Evolutionary conservation across 108 stramenopile species (phyloP).

Genomic region (Nitzschia inconspicua): DNA sequence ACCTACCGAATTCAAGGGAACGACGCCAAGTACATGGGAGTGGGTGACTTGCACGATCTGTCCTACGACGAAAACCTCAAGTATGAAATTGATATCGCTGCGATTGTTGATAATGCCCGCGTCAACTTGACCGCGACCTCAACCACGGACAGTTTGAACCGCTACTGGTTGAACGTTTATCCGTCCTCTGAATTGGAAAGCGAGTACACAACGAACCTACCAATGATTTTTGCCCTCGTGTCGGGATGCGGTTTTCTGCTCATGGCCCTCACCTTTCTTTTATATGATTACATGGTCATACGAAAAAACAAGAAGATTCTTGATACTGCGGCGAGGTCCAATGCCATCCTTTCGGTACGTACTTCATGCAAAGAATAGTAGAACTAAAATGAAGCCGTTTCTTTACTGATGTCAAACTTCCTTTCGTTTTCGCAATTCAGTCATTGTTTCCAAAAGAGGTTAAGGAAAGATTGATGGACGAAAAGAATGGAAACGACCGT

Average conservation of each 20-base stretch:
- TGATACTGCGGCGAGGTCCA: not conserved
- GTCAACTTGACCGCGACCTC: not conserved
- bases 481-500: not conserved
- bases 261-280: not conserved
- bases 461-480: not conserved
- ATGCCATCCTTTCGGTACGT: constrained; percentile 3
- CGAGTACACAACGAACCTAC: not conserved
- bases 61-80: constrained; percentile 25
- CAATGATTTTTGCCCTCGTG: not conserved
- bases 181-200: not conserved
- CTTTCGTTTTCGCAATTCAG: too few species aligned
- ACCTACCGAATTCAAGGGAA: constrained; percentile 41
- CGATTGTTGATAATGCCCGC: not conserved
- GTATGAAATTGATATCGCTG: not conserved
- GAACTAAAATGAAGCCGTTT: too few species aligned
- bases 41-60: constrained; percentile 52
- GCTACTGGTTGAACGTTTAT: constrained; percentile 4
- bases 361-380: not conserved
- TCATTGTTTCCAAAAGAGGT: constrained; percentile 8
- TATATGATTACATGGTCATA: constrained; percentile 11
- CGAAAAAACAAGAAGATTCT: constrained; percentile 2
- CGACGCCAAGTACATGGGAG: constrained; percentile 39
- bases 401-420: too few species aligned
- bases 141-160: not conserved
- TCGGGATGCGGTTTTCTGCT: constrained; percentile 12